Base-by-base conservation (phyloP, 345 rosid genomes). In the Clarkia xantiana region DNA sequence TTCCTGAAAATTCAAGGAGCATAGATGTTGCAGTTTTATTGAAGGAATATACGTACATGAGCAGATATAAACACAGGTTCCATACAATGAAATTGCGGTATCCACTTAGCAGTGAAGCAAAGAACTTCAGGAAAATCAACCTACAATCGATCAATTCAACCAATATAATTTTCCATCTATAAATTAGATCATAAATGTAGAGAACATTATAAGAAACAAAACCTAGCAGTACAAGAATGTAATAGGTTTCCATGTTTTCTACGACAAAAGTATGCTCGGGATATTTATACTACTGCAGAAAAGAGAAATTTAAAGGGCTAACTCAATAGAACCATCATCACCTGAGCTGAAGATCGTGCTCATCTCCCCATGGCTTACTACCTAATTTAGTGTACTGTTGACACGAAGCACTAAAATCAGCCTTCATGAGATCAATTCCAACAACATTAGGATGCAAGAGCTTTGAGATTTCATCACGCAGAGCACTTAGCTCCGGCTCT, bases 21-120 rank as follows among this genome's bases (percentile, higher is more conserved):
- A 48, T 29, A 0, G 3, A 38, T 38, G 9, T 0, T 18, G 19
- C 16, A 17, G 46, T 40, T 22, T 10, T 18, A 40, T 20, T 18
- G 11, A 58, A 41, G 40, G 9, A 18, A 2, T 18, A 48, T 49
- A 59, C 51, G 48, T 38, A 55, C 43, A 58, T 16, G 61, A 47
- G 8, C 42, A 56, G 53, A 57, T 39, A 42, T 19, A 36, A 51
- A 60, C 16, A 18, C 45, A 62, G 14, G 2, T 55, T 47, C 23
- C 95, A 44, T 84, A 91, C 99, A 47, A 91, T 70, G 70, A 91
- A 91, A 72, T 91, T 91, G 76, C 94, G 99, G 67, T 91, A 91
- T 77, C 99, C 99, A 61, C 87, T 77, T 71, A 91, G 74, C 53
- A 91, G 69, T 58, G 96, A 86, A 50, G 96, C 95, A 68, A 91